phyloP scores from a whole-genome alignment of 345 rosid species.

The Eucalyptus erythrocorys region DNA sequence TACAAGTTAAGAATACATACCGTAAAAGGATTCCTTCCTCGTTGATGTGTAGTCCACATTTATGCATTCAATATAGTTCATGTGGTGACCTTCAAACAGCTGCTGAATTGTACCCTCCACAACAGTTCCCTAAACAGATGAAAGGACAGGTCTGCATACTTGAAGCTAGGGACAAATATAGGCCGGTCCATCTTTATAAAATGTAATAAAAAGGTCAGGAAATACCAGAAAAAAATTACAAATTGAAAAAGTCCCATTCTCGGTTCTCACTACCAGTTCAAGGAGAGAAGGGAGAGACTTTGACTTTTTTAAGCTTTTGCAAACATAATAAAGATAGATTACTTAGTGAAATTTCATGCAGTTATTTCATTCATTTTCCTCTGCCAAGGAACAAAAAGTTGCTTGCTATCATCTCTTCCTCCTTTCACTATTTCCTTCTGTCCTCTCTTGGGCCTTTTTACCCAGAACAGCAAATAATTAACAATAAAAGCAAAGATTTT shows the following conservation, averaged over 20 bases:
- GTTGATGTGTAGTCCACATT: slow-evolving; percentile 51
- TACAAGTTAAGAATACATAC: slow-evolving; percentile 1
- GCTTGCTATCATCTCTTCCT: background rate
- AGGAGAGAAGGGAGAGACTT: background rate
- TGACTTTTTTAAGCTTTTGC: background rate
- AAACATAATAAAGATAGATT: background rate
- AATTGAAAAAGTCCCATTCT: background rate
- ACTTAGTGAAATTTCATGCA: background rate
- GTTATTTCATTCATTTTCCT: background rate
- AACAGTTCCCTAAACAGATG: slow-evolving; percentile 34
- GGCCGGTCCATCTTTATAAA: background rate
- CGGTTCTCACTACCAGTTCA: background rate
- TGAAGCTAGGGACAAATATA: background rate
- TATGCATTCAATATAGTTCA: slow-evolving; percentile 58
- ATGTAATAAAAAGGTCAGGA: background rate
- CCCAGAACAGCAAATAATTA: background rate
- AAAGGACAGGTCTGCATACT: background rate
- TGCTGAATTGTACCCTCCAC: slow-evolving; percentile 60
- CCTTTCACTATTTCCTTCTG: background rate
- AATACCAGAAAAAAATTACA: background rate
- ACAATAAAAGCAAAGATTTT: background rate
- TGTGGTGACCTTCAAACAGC: slow-evolving; percentile 54
- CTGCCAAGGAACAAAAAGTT: background rate
- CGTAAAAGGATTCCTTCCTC: slow-evolving; percentile 51
- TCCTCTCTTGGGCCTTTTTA: background rate